Base-by-base conservation (phyloP, 768 basidiomycete species). In the Gymnopilus junonius region DNA sequence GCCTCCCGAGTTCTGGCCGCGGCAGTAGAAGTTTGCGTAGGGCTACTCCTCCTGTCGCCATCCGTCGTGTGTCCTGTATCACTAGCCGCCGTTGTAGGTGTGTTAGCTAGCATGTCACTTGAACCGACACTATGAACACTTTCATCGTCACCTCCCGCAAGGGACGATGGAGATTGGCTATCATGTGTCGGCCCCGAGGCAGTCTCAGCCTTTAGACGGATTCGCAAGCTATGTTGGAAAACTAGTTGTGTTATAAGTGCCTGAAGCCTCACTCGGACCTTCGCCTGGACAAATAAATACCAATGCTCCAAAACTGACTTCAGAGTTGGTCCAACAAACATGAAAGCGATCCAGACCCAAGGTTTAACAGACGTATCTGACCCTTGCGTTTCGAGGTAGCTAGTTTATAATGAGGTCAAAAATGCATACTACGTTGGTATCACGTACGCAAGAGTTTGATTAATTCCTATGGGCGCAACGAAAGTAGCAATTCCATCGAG, bases 311-410 rank as follows among this genome's bases (percentile, higher is more conserved):
- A 68, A 6, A 89, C 12, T 1, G 83, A 77, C 7, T 71, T 75
- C 8, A 81, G 0, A 4, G 79, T 68, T 10, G 87, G 84, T 10
- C 85, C 86, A 4, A 82, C 50, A 63, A 86, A 82, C 12, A 88
- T 75, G 69, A 76, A 75, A 0, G 74, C 32, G 14, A 91, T 82
- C 90, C 90, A 92, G 7, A 91, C 83, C 85, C 90, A 91, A 1
- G 91, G 91, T 35, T 82, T 81, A 31, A 89, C 73, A 7, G 74
- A 67, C 0, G 87, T 79, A 23, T 73, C 79, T 60, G 80, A 68
- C 3, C 86, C 86, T 12, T 77, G 74, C 2, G 72, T 80, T 73
- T 91, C 89, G 17, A 92, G 73, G 68, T 91, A 87, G 37, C 84
- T 87, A 58, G 21, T 21, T 3, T 14, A 20, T 31, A 43, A 34